Conservation (phyloP, 331 rosid genomes). For the Quercus tomentella region DNA sequence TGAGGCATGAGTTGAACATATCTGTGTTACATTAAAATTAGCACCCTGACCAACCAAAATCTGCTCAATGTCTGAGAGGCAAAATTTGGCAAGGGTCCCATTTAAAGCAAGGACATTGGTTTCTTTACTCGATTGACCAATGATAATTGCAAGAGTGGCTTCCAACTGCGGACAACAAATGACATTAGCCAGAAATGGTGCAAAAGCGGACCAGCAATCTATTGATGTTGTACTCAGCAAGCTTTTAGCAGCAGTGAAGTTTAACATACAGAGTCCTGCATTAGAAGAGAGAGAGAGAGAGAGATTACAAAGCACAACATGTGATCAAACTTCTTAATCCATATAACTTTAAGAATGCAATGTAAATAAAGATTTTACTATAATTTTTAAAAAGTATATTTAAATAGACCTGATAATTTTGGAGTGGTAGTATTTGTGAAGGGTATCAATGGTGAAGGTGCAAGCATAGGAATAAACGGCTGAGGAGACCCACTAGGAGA, state of each 20-base stretch:
- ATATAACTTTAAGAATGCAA: constrained; percentile 6
- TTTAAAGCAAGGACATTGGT: constrained; percentile 69
- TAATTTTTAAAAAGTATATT: neutral
- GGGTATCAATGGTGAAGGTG: constrained; percentile 88
- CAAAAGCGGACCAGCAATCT: constrained; percentile 85
- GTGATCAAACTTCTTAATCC: neutral
- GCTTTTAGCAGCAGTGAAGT: constrained; percentile 73
- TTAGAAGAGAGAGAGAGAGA: neutral
- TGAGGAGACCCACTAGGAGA: constrained; percentile 71
- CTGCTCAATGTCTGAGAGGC: constrained; percentile 85
- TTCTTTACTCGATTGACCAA: constrained; percentile 81
- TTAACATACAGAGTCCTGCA: constrained; percentile 74
- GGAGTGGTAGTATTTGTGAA: constrained; percentile 73
- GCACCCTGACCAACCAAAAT: constrained; percentile 90
- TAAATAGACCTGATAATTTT: constrained; percentile 70
- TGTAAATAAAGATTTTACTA: constrained; percentile 3
- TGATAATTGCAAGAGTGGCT: constrained; percentile 84
- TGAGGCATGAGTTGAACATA: constrained; percentile 65
- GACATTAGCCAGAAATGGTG: constrained; percentile 80
- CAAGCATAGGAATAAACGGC: constrained; percentile 89
- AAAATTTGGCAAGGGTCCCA: constrained; percentile 53
- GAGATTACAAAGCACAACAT: constrained; percentile 7
- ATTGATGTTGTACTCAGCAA: constrained; percentile 71
- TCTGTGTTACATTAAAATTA: constrained; percentile 42
- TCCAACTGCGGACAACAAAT: constrained; percentile 96